Evolutionary conservation across 2,329 filamentous ascomycete genomes (phyloP).

Genomic region (Talaromyces rugulosus): DNA sequence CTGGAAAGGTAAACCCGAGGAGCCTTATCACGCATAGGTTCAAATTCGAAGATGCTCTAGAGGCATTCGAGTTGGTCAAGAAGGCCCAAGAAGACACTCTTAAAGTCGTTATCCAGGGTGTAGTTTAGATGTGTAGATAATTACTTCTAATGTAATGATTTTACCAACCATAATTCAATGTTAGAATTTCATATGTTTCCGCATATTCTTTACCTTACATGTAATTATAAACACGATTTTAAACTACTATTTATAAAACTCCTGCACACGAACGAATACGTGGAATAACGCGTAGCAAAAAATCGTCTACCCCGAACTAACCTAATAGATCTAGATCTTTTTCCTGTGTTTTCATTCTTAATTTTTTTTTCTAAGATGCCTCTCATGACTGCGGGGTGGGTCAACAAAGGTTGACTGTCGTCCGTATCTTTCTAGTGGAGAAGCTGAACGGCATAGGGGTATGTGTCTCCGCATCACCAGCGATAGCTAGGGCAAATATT

Average conservation of each 20-base stretch:
- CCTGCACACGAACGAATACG: not conserved
- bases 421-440: not conserved
- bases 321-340: not conserved
- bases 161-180: not conserved
- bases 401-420: constrained; percentile 2
- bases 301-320: not conserved
- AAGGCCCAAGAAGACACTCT: constrained; percentile 35
- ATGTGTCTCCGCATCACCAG: not conserved
- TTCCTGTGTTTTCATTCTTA: not conserved
- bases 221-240: too few species aligned
- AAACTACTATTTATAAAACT: not conserved
- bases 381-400: not conserved
- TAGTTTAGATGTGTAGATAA: not conserved
- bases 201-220: too few species aligned
- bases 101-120: constrained; percentile 39
- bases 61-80: constrained; percentile 46
- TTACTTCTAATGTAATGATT: not conserved
- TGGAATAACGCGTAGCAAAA: not conserved
- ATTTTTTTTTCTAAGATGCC: not conserved
- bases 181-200: too few species aligned
- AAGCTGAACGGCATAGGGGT: not conserved
- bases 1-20: constrained; percentile 41
- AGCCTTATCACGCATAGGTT: constrained; percentile 37
- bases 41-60: constrained; percentile 44
- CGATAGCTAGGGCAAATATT: not conserved